phyloP scores from a whole-genome alignment of 768 basidiomycete species.

The Mycena olivaceomarginata region DNA sequence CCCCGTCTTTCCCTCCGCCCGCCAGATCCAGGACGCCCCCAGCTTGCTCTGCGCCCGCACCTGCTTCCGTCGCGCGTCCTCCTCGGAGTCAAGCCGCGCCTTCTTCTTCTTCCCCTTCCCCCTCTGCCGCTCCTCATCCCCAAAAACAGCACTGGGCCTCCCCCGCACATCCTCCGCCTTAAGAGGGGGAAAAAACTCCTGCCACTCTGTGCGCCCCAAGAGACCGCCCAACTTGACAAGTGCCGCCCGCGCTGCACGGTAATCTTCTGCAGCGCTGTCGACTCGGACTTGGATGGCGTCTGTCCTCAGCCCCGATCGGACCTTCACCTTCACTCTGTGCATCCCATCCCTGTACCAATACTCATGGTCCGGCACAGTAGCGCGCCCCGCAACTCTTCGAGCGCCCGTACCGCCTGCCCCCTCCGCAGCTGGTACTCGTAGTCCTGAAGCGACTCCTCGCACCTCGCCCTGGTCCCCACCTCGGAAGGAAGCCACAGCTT shows the following conservation, averaged over 20 bases:
- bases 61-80: too few relatives aligned
- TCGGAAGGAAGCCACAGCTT: conserved; percentile 50
- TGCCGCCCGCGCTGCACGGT: conserved; percentile 37
- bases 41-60: too few relatives aligned
- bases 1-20: too few relatives aligned
- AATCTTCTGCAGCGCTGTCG: too few relatives aligned
- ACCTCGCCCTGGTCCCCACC: neutral
- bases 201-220: neutral
- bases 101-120: neutral
- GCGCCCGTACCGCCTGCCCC: neutral
- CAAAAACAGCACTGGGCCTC: neutral
- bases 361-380: too few relatives aligned
- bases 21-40: too few relatives aligned
- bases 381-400: too few relatives aligned
- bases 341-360: too few relatives aligned
- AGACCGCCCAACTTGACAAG: neutral
- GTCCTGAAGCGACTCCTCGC: neutral
- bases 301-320: too few relatives aligned
- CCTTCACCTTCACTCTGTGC: too few relatives aligned
- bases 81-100: neutral
- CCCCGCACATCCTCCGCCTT: neutral
- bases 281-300: too few relatives aligned
- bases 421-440: neutral
- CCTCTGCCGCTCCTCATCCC: neutral
- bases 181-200: neutral